phyloP scores from a whole-genome alignment of 306 rosid species.

The Trifolium dubium region DNA sequence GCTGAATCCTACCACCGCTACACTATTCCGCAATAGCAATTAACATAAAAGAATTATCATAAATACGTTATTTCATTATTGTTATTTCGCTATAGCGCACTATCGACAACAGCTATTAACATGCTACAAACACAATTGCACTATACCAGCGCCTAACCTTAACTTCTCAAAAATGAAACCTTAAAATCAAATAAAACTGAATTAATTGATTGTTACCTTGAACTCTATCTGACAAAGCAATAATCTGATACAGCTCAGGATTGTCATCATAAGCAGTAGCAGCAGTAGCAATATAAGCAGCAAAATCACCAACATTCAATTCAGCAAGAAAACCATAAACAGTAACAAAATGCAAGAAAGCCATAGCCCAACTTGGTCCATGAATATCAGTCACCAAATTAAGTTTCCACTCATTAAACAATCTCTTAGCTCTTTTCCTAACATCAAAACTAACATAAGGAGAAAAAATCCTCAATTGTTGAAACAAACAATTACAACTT shows the following conservation, averaged over 20 bases:
- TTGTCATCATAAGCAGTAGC: constrained; percentile 55
- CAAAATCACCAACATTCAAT: constrained; percentile 54
- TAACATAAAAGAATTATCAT: too few relatives aligned
- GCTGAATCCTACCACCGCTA: too few relatives aligned
- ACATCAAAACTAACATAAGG: constrained; percentile 45
- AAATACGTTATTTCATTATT: too few relatives aligned
- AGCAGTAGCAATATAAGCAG: constrained; percentile 50
- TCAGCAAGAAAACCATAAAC: constrained; percentile 60
- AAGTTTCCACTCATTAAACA: constrained; percentile 62
- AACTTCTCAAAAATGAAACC: background rate
- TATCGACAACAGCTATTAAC: background rate
- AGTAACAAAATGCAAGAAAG: constrained; percentile 67
- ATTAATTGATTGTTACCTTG: constrained; percentile 33
- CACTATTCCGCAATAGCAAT: too few relatives aligned
- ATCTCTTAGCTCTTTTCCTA: constrained; percentile 55
- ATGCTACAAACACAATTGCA: background rate
- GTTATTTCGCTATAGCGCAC: too few relatives aligned
- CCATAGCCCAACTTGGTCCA: constrained; percentile 55
- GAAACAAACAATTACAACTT: constrained; percentile 58
- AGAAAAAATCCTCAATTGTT: constrained; percentile 51
- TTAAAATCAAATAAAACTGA: background rate
- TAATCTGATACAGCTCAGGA: constrained; percentile 51
- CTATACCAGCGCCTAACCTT: background rate
- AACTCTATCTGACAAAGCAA: constrained; percentile 57
- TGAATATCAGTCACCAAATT: constrained; percentile 42